Conservation (phyloP, 2,329 filamentous ascomycete species). For the Neopestalotiopsis rosae region DNA sequence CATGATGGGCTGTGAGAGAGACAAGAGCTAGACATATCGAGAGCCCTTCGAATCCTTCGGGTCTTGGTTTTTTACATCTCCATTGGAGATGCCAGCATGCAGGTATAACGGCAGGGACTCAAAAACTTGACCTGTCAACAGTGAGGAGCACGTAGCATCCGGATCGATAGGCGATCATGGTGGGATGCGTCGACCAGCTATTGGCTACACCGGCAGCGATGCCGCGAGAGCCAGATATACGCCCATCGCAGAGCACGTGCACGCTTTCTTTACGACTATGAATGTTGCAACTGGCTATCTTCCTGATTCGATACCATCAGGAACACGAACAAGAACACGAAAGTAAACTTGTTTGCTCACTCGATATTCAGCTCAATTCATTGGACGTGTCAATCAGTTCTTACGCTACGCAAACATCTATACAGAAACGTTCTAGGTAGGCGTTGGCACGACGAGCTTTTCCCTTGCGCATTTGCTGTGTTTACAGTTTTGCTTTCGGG, state of each 20-base stretch:
- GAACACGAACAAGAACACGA: too few relatives aligned
- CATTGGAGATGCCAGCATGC: too few relatives aligned
- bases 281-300: neutral
- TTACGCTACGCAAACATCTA: neutral
- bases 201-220: neutral
- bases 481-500: slow-evolving; percentile 53
- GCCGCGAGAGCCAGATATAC: neutral
- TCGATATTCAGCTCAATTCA: too few relatives aligned
- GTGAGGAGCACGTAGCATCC: neutral
- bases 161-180: neutral
- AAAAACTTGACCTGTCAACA: neutral
- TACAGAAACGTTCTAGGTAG: neutral
- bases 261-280: neutral
- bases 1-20: neutral
- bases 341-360: too few relatives aligned
- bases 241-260: neutral
- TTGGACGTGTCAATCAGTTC: neutral
- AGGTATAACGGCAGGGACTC: too few relatives aligned
- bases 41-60: too few relatives aligned
- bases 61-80: too few relatives aligned
- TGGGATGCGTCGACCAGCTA: neutral
- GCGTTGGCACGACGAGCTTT: too few relatives aligned
- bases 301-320: too few relatives aligned
- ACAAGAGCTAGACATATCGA: too few relatives aligned
- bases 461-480: neutral